These are phyloP conservation scores for Quercus aquifolioides DNA, from an alignment of 306 rosid species.

Conservation along the genomic window DNA sequence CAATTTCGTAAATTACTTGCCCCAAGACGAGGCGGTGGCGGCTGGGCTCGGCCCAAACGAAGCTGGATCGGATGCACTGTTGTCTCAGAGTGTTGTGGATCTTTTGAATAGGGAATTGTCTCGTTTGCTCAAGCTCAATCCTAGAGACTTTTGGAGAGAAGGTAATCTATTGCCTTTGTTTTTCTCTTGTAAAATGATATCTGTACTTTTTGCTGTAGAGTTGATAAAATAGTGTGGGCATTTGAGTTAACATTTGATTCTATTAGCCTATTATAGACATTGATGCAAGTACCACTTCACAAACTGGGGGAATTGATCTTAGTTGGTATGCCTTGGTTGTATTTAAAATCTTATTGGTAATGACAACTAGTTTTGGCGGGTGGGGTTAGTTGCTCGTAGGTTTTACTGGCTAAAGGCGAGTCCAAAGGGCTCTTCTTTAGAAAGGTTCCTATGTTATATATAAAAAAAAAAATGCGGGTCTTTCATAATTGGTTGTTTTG, in stretches of 20 bases:
- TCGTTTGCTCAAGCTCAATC: slow-evolving; percentile 73
- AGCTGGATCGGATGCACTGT: slow-evolving; percentile 85
- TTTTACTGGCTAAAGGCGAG: no score
- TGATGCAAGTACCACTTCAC: neutral
- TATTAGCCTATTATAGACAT: neutral
- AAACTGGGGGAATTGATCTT: neutral
- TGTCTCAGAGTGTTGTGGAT: slow-evolving; percentile 92
- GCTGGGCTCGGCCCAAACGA: slow-evolving; percentile 80
- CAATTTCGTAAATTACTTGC: slow-evolving; percentile 76
- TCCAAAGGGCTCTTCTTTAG: no score
- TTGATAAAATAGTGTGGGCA: neutral
- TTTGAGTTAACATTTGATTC: neutral
- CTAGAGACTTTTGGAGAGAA: slow-evolving; percentile 85
- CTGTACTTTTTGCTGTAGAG: neutral
- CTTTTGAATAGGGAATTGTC: slow-evolving; percentile 78
- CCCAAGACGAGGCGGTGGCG: slow-evolving; percentile 95
- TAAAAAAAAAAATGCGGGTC: no score
- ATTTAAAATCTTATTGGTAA: neutral
- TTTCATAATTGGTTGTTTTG: neutral
- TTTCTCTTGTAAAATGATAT: neutral
- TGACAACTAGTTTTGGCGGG: no score
- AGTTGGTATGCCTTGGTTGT: neutral
- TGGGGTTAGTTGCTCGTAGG: no score
- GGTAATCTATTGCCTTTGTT: slow-evolving; percentile 34
- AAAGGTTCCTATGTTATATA: no score